phyloP scores from a whole-genome alignment of 495 filamentous ascomycete species.

The Aspergillus homomorphus region DNA sequence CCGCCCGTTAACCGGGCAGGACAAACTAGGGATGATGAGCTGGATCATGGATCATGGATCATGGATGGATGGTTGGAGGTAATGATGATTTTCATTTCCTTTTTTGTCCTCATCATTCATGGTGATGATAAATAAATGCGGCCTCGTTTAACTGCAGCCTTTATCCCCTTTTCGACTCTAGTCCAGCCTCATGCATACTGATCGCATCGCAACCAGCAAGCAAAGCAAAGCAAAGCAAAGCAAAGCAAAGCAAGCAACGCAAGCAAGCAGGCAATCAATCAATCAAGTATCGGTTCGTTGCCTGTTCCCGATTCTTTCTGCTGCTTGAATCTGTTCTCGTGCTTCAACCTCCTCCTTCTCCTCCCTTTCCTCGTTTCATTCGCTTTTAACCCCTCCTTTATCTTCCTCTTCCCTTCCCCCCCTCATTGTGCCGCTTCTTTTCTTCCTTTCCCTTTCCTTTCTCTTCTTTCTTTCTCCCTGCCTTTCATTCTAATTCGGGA shows the following conservation, averaged over 20 bases:
- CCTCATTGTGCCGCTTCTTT: background rate
- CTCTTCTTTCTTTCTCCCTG: background rate
- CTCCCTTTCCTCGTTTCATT: conserved; percentile 8
- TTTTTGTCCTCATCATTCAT: background rate
- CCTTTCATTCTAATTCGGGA: background rate
- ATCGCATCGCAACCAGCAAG: background rate
- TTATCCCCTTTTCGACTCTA: conserved; percentile 1
- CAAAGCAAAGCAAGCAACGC: too few species aligned
- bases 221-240: too few species aligned
- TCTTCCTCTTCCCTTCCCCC: conserved; percentile 1
- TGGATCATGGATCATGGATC: background rate
- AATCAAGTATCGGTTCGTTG: background rate
- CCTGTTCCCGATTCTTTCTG: background rate
- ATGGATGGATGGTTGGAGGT: background rate
- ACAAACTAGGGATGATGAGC: conserved; percentile 4
- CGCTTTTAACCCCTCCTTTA: conserved; percentile 1
- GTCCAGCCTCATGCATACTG: background rate
- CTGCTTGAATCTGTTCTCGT: conserved; percentile 9
- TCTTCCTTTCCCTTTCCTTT: background rate
- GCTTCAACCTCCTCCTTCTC: conserved; percentile 4
- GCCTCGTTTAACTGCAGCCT: conserved; percentile 12
- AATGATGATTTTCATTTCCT: background rate
- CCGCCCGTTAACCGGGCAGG: background rate
- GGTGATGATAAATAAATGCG: background rate
- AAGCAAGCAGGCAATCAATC: too few species aligned